Conservation (phyloP, 129 eudicot genomes). For the Artemisia annua region DNA sequence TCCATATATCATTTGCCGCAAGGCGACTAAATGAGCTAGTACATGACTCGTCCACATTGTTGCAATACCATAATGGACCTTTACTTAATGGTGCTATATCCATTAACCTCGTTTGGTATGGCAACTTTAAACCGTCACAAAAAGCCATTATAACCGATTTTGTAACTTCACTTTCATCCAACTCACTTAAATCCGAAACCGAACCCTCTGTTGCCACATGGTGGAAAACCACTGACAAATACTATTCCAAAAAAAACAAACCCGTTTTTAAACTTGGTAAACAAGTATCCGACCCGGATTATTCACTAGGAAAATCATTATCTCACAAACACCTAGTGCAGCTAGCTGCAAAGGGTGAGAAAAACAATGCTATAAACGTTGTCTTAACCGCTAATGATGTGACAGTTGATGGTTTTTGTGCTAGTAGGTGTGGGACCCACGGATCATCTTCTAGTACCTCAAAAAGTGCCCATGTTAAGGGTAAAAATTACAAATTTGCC, state of each 20-base stretch:
- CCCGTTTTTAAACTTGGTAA: slow-evolving; percentile 41
- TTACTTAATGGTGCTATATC: slow-evolving; percentile 72
- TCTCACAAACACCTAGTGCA: slow-evolving; percentile 39
- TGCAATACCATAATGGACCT: slow-evolving; percentile 72
- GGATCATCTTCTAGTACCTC: slow-evolving; percentile 29
- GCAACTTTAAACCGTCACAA: slow-evolving; percentile 63
- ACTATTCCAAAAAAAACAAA: slow-evolving; percentile 38
- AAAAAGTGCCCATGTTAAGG: slow-evolving; percentile 16
- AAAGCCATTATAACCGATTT: slow-evolving; percentile 66
- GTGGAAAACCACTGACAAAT: slow-evolving; percentile 75
- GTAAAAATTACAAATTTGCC: slow-evolving; percentile 42
- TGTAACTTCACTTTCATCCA: slow-evolving; percentile 50
- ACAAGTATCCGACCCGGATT: slow-evolving; percentile 45
- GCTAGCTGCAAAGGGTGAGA: slow-evolving; percentile 49
- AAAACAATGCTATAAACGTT: slow-evolving; percentile 50
- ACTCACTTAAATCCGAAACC: slow-evolving; percentile 22
- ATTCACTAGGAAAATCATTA: slow-evolving; percentile 51
- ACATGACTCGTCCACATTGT: slow-evolving; percentile 22
- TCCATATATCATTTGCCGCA: slow-evolving; percentile 35
- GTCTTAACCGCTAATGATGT: slow-evolving; percentile 65
- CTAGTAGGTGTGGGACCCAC: slow-evolving; percentile 63
- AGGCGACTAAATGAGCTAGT: slow-evolving; percentile 38
- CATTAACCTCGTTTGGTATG: slow-evolving; percentile 75
- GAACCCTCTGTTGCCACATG: slow-evolving; percentile 76
- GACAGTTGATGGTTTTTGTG: slow-evolving; percentile 54